These are phyloP conservation scores for Neurospora crassa DNA, from an alignment of 2,329 filamentous ascomycete species.

Conservation along the genomic window DNA sequence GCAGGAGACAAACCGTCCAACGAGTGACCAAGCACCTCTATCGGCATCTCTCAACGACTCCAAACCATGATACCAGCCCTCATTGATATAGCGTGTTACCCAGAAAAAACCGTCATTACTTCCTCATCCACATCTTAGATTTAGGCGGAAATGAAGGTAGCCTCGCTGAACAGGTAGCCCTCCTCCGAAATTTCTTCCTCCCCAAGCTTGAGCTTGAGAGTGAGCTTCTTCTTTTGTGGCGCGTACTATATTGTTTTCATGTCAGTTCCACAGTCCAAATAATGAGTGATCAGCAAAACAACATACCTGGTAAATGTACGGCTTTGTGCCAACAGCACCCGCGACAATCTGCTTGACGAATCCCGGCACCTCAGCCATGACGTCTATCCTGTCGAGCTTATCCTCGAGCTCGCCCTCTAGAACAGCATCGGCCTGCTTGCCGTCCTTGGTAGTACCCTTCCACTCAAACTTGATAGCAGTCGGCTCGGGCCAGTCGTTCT, in stretches of 20 bases:
- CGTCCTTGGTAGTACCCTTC: constrained; percentile 69
- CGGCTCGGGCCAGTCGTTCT: constrained; percentile 86
- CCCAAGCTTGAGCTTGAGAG: constrained; percentile 75
- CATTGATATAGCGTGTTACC: constrained; percentile 6
- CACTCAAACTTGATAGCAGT: constrained; percentile 66
- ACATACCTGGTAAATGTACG: constrained; percentile 89
- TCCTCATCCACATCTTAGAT: not conserved
- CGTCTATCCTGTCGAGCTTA: constrained; percentile 74
- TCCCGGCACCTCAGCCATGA: constrained; percentile 92
- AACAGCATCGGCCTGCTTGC: constrained; percentile 58
- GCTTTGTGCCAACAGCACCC: constrained; percentile 80
- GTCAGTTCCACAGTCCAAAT: constrained; percentile 11
- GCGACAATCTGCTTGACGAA: constrained; percentile 94
- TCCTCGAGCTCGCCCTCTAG: constrained; percentile 61
- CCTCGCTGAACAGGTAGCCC: constrained; percentile 75
- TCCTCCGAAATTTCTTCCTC: constrained; percentile 70
- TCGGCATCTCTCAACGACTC: constrained; percentile 10
- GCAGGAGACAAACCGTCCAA: not conserved
- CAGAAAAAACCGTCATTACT: constrained; percentile 6
- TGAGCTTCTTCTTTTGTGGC: constrained; percentile 51
- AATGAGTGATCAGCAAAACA: not conserved
- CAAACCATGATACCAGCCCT: constrained; percentile 4
- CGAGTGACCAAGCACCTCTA: constrained; percentile 4
- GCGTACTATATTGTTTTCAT: constrained; percentile 50
- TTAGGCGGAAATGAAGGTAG: constrained; percentile 81